These are phyloP conservation scores for Scedosporium dehoogii DNA, from an alignment of 2,329 filamentous ascomycete genomes.

Conservation along the genomic window DNA sequence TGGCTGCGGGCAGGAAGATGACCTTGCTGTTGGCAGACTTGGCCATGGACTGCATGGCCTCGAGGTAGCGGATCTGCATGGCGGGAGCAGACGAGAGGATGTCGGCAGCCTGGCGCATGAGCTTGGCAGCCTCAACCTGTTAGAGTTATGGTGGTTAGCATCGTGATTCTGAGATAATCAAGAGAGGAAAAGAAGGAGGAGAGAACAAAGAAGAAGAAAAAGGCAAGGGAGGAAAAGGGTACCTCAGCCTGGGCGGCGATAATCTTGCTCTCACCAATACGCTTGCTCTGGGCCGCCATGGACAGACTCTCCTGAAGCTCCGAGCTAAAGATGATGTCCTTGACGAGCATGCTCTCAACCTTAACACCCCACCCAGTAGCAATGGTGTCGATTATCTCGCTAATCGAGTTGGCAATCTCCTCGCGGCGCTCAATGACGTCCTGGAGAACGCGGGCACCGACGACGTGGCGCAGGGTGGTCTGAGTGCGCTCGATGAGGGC, in stretches of 20 bases:
- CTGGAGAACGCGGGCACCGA: constrained; percentile 89
- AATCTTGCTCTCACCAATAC: constrained; percentile 96
- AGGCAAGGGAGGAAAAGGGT: constrained; percentile 7
- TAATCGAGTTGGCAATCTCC: constrained; percentile 89
- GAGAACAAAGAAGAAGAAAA: neutral
- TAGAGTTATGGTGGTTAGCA: neutral
- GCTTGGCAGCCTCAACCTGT: constrained; percentile 80
- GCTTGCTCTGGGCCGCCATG: constrained; percentile 98
- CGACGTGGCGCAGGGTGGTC: constrained; percentile 92
- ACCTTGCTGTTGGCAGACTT: constrained; percentile 86
- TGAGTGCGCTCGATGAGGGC: constrained; percentile 97
- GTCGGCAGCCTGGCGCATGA: constrained; percentile 89
- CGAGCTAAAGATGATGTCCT: constrained; percentile 95
- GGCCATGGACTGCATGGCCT: constrained; percentile 98
- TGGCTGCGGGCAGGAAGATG: constrained; percentile 60
- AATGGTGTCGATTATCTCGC: constrained; percentile 95
- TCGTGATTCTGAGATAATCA: neutral
- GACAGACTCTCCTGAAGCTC: constrained; percentile 93
- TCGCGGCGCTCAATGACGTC: constrained; percentile 98
- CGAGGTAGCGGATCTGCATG: constrained; percentile 97
- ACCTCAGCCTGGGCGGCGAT: constrained; percentile 89
- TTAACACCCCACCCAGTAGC: constrained; percentile 89
- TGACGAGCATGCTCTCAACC: constrained; percentile 98
- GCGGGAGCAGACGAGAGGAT: constrained; percentile 85
- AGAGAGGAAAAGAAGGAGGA: neutral